Conservation (phyloP, 2,329 filamentous ascomycete species). For the Colletotrichum sp. region DNA sequence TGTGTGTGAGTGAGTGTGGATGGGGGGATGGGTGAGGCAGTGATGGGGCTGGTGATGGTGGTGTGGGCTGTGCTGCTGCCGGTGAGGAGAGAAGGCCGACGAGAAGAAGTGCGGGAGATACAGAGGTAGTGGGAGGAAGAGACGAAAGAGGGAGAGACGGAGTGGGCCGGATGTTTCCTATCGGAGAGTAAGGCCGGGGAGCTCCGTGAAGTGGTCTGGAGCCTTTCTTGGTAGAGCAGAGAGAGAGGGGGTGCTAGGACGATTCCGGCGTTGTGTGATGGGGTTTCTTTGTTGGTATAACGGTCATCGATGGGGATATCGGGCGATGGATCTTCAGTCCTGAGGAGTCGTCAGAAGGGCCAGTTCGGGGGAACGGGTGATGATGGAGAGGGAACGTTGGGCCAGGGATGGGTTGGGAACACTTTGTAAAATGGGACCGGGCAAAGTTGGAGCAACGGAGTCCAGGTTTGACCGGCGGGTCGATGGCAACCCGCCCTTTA, state of each 20-base stretch:
- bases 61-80: neutral
- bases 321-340: neutral
- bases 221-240: neutral
- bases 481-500: neutral
- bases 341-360: neutral
- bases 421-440: neutral
- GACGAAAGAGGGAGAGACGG: neutral
- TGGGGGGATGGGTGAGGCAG: neutral
- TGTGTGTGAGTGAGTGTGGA: neutral
- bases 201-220: neutral
- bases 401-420: neutral
- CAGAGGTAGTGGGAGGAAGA: neutral
- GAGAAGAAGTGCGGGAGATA: neutral
- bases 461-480: constrained; percentile 3
- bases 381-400: neutral
- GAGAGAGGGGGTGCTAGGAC: neutral
- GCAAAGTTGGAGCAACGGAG: neutral
- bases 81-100: neutral
- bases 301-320: constrained; percentile 7
- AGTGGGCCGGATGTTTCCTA: neutral
- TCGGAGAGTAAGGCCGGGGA: neutral
- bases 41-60: neutral
- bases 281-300: constrained; percentile 10
- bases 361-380: neutral
- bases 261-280: neutral